A percentile compares a stretch with the other conserved stretches of the same genome.
These are phyloP conservation scores for Pulveroboletus ravenelii DNA, from an alignment of 768 basidiomycete genomes.

Conservation along the genomic window DNA sequence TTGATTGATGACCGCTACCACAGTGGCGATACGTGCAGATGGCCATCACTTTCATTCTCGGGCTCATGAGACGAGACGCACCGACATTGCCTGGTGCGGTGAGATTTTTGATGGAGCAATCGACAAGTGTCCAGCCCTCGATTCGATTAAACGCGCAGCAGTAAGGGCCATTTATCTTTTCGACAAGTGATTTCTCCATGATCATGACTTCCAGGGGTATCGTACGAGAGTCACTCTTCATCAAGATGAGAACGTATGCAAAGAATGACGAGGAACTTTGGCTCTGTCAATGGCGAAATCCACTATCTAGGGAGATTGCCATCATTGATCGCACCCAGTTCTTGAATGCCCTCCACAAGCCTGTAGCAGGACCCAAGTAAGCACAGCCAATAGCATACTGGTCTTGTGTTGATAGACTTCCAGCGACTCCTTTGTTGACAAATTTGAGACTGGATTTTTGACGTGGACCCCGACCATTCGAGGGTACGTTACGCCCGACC, in stretches of 20 bases:
- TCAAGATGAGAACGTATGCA: constrained; percentile 76
- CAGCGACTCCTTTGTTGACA: constrained; percentile 61
- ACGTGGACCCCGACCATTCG: constrained; percentile 64
- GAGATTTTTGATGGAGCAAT: constrained; percentile 60
- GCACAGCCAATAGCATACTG: constrained; percentile 6
- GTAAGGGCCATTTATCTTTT: constrained; percentile 33
- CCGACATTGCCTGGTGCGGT: constrained; percentile 49
- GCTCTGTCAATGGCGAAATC: constrained; percentile 68
- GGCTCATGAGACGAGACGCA: constrained; percentile 61
- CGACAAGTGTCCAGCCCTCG: constrained; percentile 65
- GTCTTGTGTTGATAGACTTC: background rate
- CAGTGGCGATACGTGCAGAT: constrained; percentile 84
- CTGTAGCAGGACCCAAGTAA: constrained; percentile 36
- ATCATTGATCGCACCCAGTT: constrained; percentile 49
- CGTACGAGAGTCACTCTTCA: constrained; percentile 57
- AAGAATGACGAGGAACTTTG: constrained; percentile 61
- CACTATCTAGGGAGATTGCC: constrained; percentile 44
- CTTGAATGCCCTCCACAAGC: constrained; percentile 41
- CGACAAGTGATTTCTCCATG: background rate
- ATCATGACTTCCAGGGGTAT: constrained; percentile 45
- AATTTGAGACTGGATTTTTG: constrained; percentile 73
- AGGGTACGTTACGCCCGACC: constrained; percentile 45
- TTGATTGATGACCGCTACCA: constrained; percentile 7
- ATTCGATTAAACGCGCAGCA: constrained; percentile 62
- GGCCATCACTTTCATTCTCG: constrained; percentile 55